A percentile compares a stretch with the other conserved stretches of the same genome.
Evolutionary conservation across 2,329 filamentous ascomycete genomes (phyloP).

Genomic region (Pestalotiopsis sp.): DNA sequence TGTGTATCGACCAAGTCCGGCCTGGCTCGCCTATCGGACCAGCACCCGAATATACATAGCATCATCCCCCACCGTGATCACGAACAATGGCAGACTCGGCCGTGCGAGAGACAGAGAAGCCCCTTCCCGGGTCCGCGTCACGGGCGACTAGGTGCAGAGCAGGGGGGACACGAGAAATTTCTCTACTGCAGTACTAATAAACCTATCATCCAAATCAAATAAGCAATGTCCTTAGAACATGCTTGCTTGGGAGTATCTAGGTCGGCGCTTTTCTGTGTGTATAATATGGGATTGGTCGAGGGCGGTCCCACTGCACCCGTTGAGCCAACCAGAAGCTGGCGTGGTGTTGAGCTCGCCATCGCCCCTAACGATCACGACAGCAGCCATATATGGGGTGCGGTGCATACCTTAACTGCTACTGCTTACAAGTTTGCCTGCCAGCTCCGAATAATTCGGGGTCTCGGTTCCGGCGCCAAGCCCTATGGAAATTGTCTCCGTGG

Average conservation of each 20-base stretch:
- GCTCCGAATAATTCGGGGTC: neutral
- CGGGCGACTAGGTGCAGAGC: neutral
- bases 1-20: neutral
- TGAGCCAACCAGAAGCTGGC: neutral
- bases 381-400: neutral
- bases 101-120: neutral
- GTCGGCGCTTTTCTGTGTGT: neutral
- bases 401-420: neutral
- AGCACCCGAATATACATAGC: constrained; percentile 3
- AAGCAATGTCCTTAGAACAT: neutral
- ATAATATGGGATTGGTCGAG: neutral
- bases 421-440: neutral
- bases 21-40: neutral
- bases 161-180: neutral
- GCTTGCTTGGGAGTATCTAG: neutral
- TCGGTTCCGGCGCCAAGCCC: neutral
- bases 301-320: neutral
- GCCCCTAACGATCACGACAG: constrained; percentile 4
- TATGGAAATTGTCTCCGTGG: neutral
- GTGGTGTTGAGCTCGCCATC: constrained; percentile 9
- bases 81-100: neutral
- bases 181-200: neutral
- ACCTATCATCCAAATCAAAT: neutral
- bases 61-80: constrained; percentile 12
- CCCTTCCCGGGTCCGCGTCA: neutral